Evolutionary conservation across 1,284 basidiomycete species (phyloP).

Genomic region (Cryptococcus hybrid): DNA sequence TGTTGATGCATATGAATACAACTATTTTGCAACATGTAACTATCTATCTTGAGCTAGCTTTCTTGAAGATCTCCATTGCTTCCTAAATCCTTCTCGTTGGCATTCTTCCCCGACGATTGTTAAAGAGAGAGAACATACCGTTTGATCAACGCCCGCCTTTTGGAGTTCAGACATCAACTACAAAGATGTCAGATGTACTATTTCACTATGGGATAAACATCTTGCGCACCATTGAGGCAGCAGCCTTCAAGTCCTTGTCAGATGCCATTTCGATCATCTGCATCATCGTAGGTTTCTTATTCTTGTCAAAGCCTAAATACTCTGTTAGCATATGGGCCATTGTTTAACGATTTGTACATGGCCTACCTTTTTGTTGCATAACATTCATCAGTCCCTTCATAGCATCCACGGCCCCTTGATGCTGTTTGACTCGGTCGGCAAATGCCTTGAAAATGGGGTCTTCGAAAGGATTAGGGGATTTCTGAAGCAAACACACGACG

Average conservation of each 20-base stretch:
- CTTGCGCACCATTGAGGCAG: conserved; percentile 33
- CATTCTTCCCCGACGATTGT: not conserved
- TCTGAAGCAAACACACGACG: conserved; percentile 21
- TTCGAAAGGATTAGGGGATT: conserved; percentile 21
- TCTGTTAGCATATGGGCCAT: not conserved
- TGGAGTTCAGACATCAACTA: conserved; percentile 40
- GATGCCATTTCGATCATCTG: conserved; percentile 41
- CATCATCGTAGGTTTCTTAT: conserved; percentile 30
- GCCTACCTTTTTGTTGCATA: conserved; percentile 41
- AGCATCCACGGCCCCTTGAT: conserved; percentile 35
- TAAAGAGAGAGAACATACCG: conserved; percentile 17
- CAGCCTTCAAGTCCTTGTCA: conserved; percentile 38
- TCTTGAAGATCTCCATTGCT: conserved; percentile 18
- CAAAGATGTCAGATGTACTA: too few species aligned
- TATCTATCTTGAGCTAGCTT: conserved; percentile 7
- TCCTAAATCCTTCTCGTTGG: conserved; percentile 3
- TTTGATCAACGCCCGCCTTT: conserved; percentile 36
- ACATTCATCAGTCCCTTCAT: conserved; percentile 32
- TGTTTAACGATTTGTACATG: not conserved
- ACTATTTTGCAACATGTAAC: too few species aligned
- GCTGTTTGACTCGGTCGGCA: conserved; percentile 33
- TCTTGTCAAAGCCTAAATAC: conserved; percentile 31
- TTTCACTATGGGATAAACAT: not conserved
- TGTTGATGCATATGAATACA: too few species aligned
- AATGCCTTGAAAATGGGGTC: conserved; percentile 36